A percentile compares a stretch with the other conserved stretches of the same genome.
phyloP scores from a whole-genome alignment of 257 asterid species.

The Solanum tacnaense region DNA sequence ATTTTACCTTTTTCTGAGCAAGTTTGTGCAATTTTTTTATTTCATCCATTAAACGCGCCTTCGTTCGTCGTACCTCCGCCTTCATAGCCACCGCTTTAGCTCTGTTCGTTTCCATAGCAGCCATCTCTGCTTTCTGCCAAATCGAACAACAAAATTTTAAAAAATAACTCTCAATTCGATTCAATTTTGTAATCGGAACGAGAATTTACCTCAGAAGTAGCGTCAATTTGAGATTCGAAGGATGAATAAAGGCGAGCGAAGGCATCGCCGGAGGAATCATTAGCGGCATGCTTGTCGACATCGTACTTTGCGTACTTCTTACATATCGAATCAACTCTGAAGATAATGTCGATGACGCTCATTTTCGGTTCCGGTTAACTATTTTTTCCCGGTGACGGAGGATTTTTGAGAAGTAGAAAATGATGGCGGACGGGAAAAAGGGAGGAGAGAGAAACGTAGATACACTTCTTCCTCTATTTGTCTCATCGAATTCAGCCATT shows the following conservation, averaged over 20 bases:
- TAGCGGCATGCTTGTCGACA: slow-evolving; percentile 40
- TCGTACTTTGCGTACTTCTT: slow-evolving; percentile 83
- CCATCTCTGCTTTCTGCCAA: slow-evolving; percentile 50
- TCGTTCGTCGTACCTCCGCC: slow-evolving; percentile 82
- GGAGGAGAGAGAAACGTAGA: background rate
- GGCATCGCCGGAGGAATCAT: slow-evolving; percentile 50
- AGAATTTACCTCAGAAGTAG: slow-evolving; percentile 35
- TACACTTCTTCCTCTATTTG: slow-evolving; percentile 1
- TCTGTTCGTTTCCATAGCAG: slow-evolving; percentile 62
- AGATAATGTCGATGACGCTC: slow-evolving; percentile 76
- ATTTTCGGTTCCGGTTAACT: slow-evolving; percentile 14
- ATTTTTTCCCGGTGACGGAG: background rate
- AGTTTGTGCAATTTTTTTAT: slow-evolving; percentile 74
- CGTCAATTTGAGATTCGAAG: slow-evolving; percentile 60
- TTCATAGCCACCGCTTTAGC: slow-evolving; percentile 81
- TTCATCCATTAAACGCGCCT: slow-evolving; percentile 74
- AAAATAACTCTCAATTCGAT: background rate
- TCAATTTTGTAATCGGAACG: background rate
- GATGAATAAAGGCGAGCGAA: slow-evolving; percentile 61
- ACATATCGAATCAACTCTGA: slow-evolving; percentile 66
- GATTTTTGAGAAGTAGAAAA: background rate
- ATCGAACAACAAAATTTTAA: background rate
- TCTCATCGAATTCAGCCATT: slow-evolving; percentile 1
- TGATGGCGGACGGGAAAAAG: slow-evolving; percentile 4
- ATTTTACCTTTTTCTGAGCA: slow-evolving; percentile 51